Base-by-base conservation (phyloP, 768 basidiomycete species). In the Tulasnella calospora region DNA sequence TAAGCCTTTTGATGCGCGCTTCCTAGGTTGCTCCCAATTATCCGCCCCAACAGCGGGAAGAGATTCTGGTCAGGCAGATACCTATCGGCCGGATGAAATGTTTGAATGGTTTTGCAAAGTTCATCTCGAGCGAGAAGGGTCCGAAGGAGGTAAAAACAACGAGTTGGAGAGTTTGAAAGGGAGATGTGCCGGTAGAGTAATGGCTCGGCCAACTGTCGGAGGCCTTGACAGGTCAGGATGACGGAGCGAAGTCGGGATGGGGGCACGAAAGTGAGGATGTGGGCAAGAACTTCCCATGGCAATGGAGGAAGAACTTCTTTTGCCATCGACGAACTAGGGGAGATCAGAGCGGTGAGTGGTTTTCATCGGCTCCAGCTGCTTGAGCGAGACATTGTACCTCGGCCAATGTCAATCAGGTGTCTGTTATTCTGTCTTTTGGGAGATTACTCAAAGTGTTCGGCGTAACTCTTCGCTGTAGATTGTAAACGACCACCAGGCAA, bases 111-210 rank as follows among this genome's bases (percentile, higher is more conserved):
- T 27, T 46, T 9, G 36, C 38, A 40, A 12, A 72, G 71, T 6
- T 46, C 44, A 4, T 40, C 36, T 23, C 44, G 36, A 23, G 36
- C 8, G 10, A 72, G 38, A 27, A 72, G 71, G 13, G 71, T 72
- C 13, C 71, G 71, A 36, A 72, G 15, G 44, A 72, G 33, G 8
- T 72, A 72, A 15, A 72, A 15, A n/a, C 33, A 36, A 21, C 30
- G 71, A 2, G 36, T 72, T 23, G 71, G 36, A 15, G 12, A 72
- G 44, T 41, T 72, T 30, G 71, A 40, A 46, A 72, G 33, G 71
- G 30, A 30, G 71, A 72, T 72, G 19, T 72, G 13, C 2, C 71
- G 71, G 38, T 72, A 72, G 71, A 72, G 71, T 36, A 40, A n/a
- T 27, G 44, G 71, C 36, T 72, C 71, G 71, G 15, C 71, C 6